Base-by-base conservation (phyloP, 768 basidiomycete species). In the Lentinula aciculospora region DNA sequence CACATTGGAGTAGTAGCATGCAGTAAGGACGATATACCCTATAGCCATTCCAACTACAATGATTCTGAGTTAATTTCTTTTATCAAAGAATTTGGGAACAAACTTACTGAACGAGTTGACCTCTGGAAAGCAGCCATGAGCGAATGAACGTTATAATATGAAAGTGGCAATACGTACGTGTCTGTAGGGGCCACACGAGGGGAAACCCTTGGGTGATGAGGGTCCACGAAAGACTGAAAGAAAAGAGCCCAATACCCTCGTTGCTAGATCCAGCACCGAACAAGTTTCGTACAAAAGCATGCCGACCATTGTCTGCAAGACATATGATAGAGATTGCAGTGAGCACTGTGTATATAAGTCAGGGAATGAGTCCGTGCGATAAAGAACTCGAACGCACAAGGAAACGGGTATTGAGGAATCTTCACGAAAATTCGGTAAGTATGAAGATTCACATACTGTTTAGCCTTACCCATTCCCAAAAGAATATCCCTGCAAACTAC, bases 191-290 rank as follows among this genome's bases (percentile, higher is more conserved):
- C 81, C 81, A 82, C 8, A 79, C 76, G 5, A 83, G 68, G 0
- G 81, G 81, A 46, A 68, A 75, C 3, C 80, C 81, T 63, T 83
- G 81, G 1, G 76, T 77, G 60, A 83, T 81, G 21, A 83, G 69
- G 5, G 79, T 81, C 80, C 80, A 81, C 44, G 74, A 75, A 23
- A 76, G 73, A 54, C 74, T 68, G 62, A 81, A 79, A 32, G 75
- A 77, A 36, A 79, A 64, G 45, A 81, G 57, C 3, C 80, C 80
- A 13, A 81, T 71, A 12, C 80, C 80, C 64, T 81, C 80, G 63
- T 81, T 81, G 61, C 74, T 76, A 1, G 76, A 78, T 1, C 79
- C 80, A 6, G 74, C 80, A 53, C 74, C 74, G 57, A 73, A 74
- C 2, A 74, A 58, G 50, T 74, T 74, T 29, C 75, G 72, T 4